Percentiles rank a stretch among this genome's conserved stretches.
phyloP scores from a whole-genome alignment of 2,329 filamentous ascomycete species.

The Xylariaceae sp. region DNA sequence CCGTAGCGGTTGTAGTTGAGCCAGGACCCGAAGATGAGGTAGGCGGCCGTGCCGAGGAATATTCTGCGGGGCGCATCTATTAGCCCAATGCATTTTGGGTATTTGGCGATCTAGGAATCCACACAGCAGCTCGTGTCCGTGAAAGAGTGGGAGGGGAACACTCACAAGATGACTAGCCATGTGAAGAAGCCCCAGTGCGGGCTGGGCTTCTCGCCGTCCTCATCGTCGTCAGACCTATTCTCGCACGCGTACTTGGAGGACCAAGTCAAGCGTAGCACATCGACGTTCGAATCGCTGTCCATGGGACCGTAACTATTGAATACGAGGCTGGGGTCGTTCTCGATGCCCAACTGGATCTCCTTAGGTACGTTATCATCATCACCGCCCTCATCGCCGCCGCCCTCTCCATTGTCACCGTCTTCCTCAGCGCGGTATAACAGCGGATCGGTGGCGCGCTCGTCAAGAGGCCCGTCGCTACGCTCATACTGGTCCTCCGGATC shows the following conservation, averaged over 20 bases:
- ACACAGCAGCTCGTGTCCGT: not conserved
- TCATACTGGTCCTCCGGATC: constrained; percentile 59
- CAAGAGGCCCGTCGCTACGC: constrained; percentile 22
- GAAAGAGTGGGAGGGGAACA: constrained; percentile 29
- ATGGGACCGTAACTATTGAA: constrained; percentile 73
- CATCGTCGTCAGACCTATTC: constrained; percentile 42
- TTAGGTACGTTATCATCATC: constrained; percentile 44
- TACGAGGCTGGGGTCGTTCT: constrained; percentile 62
- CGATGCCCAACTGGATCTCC: constrained; percentile 58
- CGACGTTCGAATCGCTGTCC: constrained; percentile 56
- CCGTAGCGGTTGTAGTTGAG: constrained; percentile 98
- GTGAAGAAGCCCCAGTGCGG: constrained; percentile 92
- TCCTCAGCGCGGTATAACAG: constrained; percentile 36
- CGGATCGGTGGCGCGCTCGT: constrained; percentile 35
- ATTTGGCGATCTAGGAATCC: too few relatives aligned
- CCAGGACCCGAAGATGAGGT: constrained; percentile 98
- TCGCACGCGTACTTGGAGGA: constrained; percentile 86
- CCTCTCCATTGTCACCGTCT: constrained; percentile 43
- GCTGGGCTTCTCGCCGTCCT: constrained; percentile 50
- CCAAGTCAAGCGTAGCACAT: constrained; percentile 79
- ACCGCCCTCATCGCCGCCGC: constrained; percentile 42
- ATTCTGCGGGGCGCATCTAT: constrained; percentile 53
- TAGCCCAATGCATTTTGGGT: too few relatives aligned
- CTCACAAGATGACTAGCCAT: constrained; percentile 93
- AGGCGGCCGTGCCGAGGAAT: constrained; percentile 83